Percentiles rank a stretch among this genome's conserved stretches.
Conservation (phyloP, 345 rosid genomes). For the Stellera chamaejasme region DNA sequence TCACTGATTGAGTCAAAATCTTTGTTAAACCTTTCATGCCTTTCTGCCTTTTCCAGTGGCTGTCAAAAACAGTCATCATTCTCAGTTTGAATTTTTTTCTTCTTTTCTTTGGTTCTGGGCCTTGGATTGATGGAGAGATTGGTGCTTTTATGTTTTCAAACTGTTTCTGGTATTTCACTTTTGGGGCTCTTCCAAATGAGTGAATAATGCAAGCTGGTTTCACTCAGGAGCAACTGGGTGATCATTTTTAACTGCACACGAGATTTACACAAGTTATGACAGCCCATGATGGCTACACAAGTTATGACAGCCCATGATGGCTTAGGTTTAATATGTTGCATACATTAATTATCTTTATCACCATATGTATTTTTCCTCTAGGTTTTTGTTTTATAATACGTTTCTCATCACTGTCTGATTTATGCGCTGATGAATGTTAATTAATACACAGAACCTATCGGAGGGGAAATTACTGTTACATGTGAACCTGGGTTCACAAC, state of each 20-base stretch:
- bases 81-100: too few species aligned
- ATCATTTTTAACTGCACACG: too few species aligned
- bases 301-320: conserved; percentile 2
- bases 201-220: too few species aligned
- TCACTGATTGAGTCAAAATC: conserved; percentile 1
- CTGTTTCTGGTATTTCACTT: too few species aligned
- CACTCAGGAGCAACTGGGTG: too few species aligned
- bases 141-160: too few species aligned
- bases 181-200: too few species aligned
- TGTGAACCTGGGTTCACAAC: conserved; percentile 42
- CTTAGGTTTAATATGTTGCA: not conserved
- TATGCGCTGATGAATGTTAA: not conserved
- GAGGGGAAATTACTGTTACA: conserved; percentile 77
- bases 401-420: not conserved
- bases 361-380: not conserved
- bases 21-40: conserved; percentile 1
- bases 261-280: conserved; percentile 1
- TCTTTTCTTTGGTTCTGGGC: too few species aligned
- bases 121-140: too few species aligned
- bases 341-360: conserved; percentile 3
- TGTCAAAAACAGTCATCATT: too few species aligned
- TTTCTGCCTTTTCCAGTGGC: not conserved
- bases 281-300: conserved; percentile 1
- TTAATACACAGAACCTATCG: conserved; percentile 66
- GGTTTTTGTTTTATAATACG: not conserved